A percentile compares a stretch with the other conserved stretches of the same genome.
Evolutionary conservation across 768 basidiomycete genomes (phyloP).

Genomic region (Collybia sordida): DNA sequence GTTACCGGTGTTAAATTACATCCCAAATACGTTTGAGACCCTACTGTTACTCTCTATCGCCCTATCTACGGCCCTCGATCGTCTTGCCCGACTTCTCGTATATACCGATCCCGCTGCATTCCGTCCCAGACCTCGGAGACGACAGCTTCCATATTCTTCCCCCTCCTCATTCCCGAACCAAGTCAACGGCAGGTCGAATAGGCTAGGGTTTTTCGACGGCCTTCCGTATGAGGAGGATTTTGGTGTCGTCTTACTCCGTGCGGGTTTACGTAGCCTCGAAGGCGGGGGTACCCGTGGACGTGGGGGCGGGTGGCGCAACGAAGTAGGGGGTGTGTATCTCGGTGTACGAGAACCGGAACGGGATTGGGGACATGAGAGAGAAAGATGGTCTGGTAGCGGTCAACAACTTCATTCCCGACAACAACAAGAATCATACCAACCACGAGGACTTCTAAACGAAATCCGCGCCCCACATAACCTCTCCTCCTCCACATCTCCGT

Average conservation of each 20-base stretch:
- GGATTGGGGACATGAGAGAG: background rate
- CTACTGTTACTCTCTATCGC: constrained; percentile 54
- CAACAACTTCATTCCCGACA: too few relatives aligned
- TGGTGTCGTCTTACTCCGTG: constrained; percentile 64
- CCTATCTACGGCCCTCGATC: constrained; percentile 61
- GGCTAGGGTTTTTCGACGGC: constrained; percentile 19
- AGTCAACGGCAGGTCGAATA: background rate
- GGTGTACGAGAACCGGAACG: constrained; percentile 3
- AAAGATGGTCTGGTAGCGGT: background rate
- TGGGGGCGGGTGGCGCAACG: constrained; percentile 61
- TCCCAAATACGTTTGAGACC: constrained; percentile 73
- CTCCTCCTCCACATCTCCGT: background rate
- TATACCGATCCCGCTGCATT: constrained; percentile 19
- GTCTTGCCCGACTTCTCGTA: constrained; percentile 63
- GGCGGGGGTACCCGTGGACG: constrained; percentile 56
- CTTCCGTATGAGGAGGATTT: constrained; percentile 73
- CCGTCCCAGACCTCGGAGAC: background rate
- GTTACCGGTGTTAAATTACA: constrained; percentile 74
- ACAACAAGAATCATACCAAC: constrained; percentile 12
- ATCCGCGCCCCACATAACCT: background rate
- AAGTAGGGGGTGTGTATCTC: constrained; percentile 54
- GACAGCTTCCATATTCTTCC: background rate
- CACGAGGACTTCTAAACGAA: constrained; percentile 3
- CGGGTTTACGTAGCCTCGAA: constrained; percentile 76
- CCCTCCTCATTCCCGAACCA: background rate